Percentiles rank a stretch among this genome's conserved stretches.
phyloP scores from a whole-genome alignment of 1,284 basidiomycete species.

The Cutaneotrichosporon sp. region DNA sequence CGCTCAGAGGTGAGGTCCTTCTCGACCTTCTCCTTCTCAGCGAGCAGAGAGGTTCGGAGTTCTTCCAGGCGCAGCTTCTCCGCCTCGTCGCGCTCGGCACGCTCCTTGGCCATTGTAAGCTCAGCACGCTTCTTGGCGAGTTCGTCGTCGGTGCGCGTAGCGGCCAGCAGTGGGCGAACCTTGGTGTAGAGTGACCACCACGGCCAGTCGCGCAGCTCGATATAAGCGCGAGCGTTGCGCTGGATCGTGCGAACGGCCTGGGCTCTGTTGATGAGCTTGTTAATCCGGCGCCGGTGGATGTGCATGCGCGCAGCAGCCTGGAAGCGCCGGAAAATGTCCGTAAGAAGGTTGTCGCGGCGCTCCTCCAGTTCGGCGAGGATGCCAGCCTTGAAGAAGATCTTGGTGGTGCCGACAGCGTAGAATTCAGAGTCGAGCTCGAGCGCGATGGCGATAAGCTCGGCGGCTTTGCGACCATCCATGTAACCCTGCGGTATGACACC shows the following conservation, averaged over 20 bases:
- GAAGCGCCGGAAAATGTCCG: slow-evolving; percentile 83
- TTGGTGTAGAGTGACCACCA: slow-evolving; percentile 99
- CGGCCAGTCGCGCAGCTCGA: slow-evolving; percentile 87
- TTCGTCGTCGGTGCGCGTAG: slow-evolving; percentile 90
- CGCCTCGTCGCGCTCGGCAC: slow-evolving; percentile 76
- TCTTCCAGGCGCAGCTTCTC: slow-evolving; percentile 76
- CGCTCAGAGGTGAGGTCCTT: slow-evolving; percentile 80
- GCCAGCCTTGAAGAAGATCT: slow-evolving; percentile 99
- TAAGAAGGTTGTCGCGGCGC: slow-evolving; percentile 78
- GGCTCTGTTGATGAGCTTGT: slow-evolving; percentile 91
- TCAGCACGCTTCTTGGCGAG: slow-evolving; percentile 85
- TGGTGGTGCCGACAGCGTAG: slow-evolving; percentile 92
- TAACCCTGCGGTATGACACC: slow-evolving; percentile 89
- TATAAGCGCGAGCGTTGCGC: slow-evolving; percentile 87
- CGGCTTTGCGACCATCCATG: slow-evolving; percentile 95
- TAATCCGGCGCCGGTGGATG: slow-evolving; percentile 84
- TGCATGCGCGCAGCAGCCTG: slow-evolving; percentile 84
- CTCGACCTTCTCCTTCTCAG: slow-evolving; percentile 78
- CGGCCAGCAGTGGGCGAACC: slow-evolving; percentile 87
- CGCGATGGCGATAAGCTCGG: slow-evolving; percentile 85
- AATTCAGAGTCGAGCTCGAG: slow-evolving; percentile 81
- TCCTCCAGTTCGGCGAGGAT: slow-evolving; percentile 98
- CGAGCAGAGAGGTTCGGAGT: slow-evolving; percentile 73
- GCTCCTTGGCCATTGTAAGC: slow-evolving; percentile 74
- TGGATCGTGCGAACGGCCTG: slow-evolving; percentile 90